A percentile compares a stretch with the other conserved stretches of the same genome.
Conservation (phyloP, 2,329 filamentous ascomycete species). For the Colletotrichum chrysophilum region DNA sequence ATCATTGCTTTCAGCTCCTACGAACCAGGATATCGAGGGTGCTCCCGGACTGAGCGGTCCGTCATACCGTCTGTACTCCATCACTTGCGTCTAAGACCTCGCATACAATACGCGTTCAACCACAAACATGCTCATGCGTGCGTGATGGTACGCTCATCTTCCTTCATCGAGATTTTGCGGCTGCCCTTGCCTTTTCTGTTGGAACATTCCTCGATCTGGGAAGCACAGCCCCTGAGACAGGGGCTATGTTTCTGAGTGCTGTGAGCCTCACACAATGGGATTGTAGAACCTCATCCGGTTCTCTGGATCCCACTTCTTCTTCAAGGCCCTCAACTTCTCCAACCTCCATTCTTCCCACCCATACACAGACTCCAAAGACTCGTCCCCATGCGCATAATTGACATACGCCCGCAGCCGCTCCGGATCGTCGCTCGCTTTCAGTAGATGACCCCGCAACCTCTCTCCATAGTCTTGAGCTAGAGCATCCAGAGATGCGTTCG, state of each 20-base stretch:
- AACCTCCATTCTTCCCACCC: conserved; percentile 27
- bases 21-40: background rate
- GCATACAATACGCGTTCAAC: background rate
- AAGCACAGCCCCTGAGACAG: background rate
- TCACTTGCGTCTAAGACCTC: background rate
- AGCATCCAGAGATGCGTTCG: conserved; percentile 28
- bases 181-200: background rate
- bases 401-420: conserved; percentile 30
- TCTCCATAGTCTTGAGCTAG: conserved; percentile 34
- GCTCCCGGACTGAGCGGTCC: background rate
- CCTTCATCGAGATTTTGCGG: background rate
- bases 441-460: conserved; percentile 25
- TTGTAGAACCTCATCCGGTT: conserved; percentile 30
- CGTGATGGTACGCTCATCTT: background rate
- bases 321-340: conserved; percentile 26
- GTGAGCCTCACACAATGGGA: conserved; percentile 17
- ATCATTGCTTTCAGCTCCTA: fast-evolving
- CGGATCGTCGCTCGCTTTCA: conserved; percentile 28
- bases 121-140: background rate
- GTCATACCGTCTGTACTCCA: background rate
- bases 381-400: conserved; percentile 37
- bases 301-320: conserved; percentile 30
- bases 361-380: conserved; percentile 29
- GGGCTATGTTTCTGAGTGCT: background rate
- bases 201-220: background rate